Base-by-base conservation (phyloP, 306 rosid species). In the Prunus mongolica region DNA sequence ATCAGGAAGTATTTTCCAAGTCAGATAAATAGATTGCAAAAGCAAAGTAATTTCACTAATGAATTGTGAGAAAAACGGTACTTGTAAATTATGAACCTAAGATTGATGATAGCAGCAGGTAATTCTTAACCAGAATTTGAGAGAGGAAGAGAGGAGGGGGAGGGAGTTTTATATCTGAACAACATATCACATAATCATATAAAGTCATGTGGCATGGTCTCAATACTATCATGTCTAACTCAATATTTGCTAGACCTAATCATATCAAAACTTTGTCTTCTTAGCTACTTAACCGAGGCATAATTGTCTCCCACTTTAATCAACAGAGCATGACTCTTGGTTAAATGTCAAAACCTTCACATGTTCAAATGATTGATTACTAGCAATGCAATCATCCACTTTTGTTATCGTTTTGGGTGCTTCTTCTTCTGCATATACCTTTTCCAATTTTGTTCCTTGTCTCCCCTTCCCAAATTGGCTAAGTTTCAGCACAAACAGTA, bases 101-200 rank as follows among this genome's bases (percentile, higher is more conserved):
- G 5, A 60, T 13, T 14, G 34, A 25, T 13, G 9, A 60, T 25
- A 60, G 16, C 28, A 12, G 12, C 12, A 57, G 24, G 63, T 57
- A 11, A 1, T 15, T 14, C 27, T 0, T 25, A 60, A 60, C 19
- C 4, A 25, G 0, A 60, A 25, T 60, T 25, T 3, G 6, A 25
- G 19, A 12, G 65, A 13, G 65, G 65, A 11, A 62, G 11, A 15
- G 45, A 27, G 45, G 4, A 12, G 30, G 30, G 44, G 0, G 19
- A 27, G 67, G 22, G 67, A 34, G 69, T 3, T 13, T 4, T 9
- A 3, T 14, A 19, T 65, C 10, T 65, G 69, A 6, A 67, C 71
- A 83, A 72, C 45, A 80, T 5, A 46, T 68, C 45, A 50, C 71
- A 65, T 49, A 79, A 84, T 86, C 76, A 88, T 85, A 82, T 15